These are phyloP conservation scores for Boletus subcaerulescens DNA, from an alignment of 768 basidiomycete species.

Conservation along the genomic window DNA sequence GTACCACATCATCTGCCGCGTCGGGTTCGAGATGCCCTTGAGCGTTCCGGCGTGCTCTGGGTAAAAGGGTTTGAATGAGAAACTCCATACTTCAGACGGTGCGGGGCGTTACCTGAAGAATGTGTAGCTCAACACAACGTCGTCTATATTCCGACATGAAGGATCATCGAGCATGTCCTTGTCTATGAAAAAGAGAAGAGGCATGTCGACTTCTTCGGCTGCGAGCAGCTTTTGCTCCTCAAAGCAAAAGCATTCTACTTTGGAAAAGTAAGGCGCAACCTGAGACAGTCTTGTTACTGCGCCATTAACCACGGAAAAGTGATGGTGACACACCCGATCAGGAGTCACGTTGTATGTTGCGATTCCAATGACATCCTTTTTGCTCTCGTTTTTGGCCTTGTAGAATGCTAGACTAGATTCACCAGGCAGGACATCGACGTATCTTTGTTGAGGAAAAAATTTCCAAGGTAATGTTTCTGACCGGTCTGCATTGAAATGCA, in stretches of 20 bases:
- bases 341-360: slow-evolving; percentile 99
- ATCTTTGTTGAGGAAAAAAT: slow-evolving; percentile 88
- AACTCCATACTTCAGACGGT: background rate
- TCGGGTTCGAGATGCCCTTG: slow-evolving; percentile 90
- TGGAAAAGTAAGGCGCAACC: slow-evolving; percentile 98
- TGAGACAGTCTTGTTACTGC: background rate
- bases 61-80: background rate
- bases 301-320: background rate
- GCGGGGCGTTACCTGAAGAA: slow-evolving; percentile 75
- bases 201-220: slow-evolving; percentile 97
- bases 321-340: slow-evolving; percentile 65
- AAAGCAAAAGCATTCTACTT: slow-evolving; percentile 99
- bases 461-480: slow-evolving; percentile 90
- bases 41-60: slow-evolving; percentile 81
- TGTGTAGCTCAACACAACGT: slow-evolving; percentile 93
- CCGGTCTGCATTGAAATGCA: slow-evolving; percentile 93
- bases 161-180: slow-evolving; percentile 95
- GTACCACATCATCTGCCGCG: slow-evolving; percentile 74
- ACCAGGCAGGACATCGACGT: slow-evolving; percentile 87
- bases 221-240: slow-evolving; percentile 96
- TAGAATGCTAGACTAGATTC: slow-evolving; percentile 98
- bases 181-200: slow-evolving; percentile 98
- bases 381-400: slow-evolving; percentile 81
- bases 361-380: slow-evolving; percentile 92
- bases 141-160: slow-evolving; percentile 78